These are phyloP conservation scores for Trametes villosa DNA, from an alignment of 768 basidiomycete genomes.

Conservation along the genomic window DNA sequence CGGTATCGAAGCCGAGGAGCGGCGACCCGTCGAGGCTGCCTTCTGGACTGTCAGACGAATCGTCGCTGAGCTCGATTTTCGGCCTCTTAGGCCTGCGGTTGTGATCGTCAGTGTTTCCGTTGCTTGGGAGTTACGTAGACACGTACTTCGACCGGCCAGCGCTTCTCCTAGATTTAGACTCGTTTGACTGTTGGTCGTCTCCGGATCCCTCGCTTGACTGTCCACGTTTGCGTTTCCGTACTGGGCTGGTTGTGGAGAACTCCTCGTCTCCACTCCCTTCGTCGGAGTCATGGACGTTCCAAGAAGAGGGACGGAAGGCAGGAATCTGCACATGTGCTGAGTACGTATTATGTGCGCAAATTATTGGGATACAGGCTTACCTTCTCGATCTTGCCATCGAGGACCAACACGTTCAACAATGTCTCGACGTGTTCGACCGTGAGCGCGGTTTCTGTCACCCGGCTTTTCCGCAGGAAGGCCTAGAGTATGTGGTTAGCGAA, in stretches of 20 bases:
- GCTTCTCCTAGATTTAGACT: no score
- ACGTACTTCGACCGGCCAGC: no score
- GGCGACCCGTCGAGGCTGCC: neutral
- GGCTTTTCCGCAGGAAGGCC: slow-evolving; percentile 70
- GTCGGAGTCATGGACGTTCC: neutral
- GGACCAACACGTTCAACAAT: slow-evolving; percentile 84
- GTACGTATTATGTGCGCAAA: no score
- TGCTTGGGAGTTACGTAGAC: no score
- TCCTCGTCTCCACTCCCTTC: neutral
- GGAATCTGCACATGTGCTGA: slow-evolving; percentile 5
- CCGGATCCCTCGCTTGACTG: no score
- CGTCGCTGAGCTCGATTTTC: no score
- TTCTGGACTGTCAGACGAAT: no score
- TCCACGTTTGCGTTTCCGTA: neutral
- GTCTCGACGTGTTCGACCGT: slow-evolving; percentile 88
- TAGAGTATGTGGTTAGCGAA: slow-evolving; percentile 26
- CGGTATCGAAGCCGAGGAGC: slow-evolving; percentile 16
- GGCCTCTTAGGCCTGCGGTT: no score
- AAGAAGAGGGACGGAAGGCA: slow-evolving; percentile 4
- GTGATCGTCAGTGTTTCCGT: no score
- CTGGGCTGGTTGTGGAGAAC: neutral
- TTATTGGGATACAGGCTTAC: slow-evolving; percentile 40
- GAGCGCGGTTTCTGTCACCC: slow-evolving; percentile 80
- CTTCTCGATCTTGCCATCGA: slow-evolving; percentile 90
- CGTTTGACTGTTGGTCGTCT: no score